Percentiles rank a stretch among this genome's conserved stretches.
phyloP scores from a whole-genome alignment of 352 stramenopile species.

The Globisporangium echinulatum region DNA sequence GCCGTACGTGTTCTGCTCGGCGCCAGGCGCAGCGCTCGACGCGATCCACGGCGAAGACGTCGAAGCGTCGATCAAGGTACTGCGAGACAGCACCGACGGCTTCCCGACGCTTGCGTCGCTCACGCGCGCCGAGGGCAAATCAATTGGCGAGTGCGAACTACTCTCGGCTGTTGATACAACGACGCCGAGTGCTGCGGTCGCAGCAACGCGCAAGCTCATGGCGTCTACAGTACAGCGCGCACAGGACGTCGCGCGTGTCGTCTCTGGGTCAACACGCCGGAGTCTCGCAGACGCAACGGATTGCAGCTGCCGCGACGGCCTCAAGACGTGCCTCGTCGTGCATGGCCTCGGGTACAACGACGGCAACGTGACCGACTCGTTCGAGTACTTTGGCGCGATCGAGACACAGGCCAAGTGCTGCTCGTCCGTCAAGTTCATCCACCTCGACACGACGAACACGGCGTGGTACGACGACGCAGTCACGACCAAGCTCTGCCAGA shows the following conservation, averaged over 20 bases:
- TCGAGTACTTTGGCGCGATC: conserved; percentile 20
- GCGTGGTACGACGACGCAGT: conserved; percentile 21
- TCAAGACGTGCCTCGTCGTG: conserved; percentile 27
- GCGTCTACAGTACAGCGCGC: conserved; percentile 6
- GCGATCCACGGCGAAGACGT: conserved; percentile 16
- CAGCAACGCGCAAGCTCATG: conserved; percentile 4
- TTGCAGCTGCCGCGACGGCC: conserved; percentile 10
- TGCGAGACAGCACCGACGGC: conserved; percentile 10
- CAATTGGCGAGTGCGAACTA: conserved; percentile 7
- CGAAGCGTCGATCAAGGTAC: conserved; percentile 12
- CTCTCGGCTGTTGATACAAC: neutral
- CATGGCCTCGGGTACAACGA: conserved; percentile 17
- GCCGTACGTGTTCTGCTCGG: conserved; percentile 29
- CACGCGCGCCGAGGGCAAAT: conserved; percentile 3
- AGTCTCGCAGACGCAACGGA: conserved; percentile 9
- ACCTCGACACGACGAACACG: conserved; percentile 18
- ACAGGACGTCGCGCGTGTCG: conserved; percentile 11
- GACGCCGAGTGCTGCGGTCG: neutral
- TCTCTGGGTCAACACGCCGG: conserved; percentile 8
- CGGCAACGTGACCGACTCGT: conserved; percentile 8
- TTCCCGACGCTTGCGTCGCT: conserved; percentile 11
- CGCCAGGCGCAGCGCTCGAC: conserved; percentile 5
- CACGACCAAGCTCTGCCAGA: conserved; percentile 16
- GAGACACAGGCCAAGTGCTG: conserved; percentile 23
- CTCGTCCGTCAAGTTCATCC: conserved; percentile 25